phyloP scores from a whole-genome alignment of 2,329 filamentous ascomycete species.

The Pestalotiopsis sp. region DNA sequence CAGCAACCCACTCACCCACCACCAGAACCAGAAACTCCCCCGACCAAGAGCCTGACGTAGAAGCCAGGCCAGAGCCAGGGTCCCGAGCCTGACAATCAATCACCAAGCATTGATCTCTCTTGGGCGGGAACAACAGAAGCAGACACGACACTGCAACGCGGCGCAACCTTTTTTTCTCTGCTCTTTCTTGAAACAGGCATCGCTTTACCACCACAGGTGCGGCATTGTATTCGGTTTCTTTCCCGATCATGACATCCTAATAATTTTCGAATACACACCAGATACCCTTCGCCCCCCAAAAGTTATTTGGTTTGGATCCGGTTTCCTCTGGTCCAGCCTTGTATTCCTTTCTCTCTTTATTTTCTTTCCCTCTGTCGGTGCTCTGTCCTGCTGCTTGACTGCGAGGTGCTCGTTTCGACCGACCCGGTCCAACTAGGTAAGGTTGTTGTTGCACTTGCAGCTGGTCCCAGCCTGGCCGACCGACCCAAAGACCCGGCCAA shows the following conservation, averaged over 20 bases:
- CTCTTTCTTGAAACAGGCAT: constrained; percentile 8
- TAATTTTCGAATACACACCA: constrained; percentile 2
- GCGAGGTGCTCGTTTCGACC: not conserved
- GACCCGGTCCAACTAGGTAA: not conserved
- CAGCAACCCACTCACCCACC: not conserved
- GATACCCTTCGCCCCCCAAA: not conserved
- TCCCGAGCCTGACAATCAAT: not conserved
- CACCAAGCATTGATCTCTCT: not conserved
- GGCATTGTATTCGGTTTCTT: constrained; percentile 5
- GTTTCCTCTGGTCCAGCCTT: not conserved
- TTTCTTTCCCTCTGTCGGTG: not conserved
- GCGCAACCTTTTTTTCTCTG: not conserved
- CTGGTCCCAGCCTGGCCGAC: not conserved
- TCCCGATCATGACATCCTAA: constrained; percentile 14
- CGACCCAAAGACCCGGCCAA: not conserved
- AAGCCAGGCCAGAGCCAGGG: not conserved
- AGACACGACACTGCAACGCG: not conserved
- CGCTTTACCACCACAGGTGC: not conserved
- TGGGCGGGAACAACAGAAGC: not conserved
- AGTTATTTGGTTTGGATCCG: not conserved
- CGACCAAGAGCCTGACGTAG: not conserved
- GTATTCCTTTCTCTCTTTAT: not conserved
- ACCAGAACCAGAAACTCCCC: not conserved
- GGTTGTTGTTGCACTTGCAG: not conserved
- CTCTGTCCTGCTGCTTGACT: not conserved